Conservation (phyloP, 139 green algal genomes). For the Coelastrella sp. region DNA sequence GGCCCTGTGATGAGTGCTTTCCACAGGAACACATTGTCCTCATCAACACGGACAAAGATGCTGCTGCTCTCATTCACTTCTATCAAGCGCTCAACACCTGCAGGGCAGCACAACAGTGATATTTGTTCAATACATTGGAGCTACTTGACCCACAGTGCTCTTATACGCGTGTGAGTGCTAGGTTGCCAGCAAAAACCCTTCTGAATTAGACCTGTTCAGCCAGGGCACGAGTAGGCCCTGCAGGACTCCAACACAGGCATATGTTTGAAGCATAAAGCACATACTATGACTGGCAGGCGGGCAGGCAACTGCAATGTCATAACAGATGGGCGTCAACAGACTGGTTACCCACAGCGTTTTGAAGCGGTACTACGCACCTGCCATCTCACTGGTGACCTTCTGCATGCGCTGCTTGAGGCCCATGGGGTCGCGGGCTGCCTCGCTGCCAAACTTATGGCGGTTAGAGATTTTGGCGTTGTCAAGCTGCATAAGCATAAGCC, state of each 20-base stretch:
- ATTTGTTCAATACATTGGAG: too few relatives aligned
- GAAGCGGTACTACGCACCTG: not conserved
- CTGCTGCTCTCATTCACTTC: conserved; percentile 58
- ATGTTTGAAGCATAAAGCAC: too few relatives aligned
- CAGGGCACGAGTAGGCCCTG: too few relatives aligned
- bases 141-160: too few relatives aligned
- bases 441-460: conserved; percentile 50
- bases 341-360: too few relatives aligned
- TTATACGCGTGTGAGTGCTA: too few relatives aligned
- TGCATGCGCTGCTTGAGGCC: conserved; percentile 38
- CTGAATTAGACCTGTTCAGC: too few relatives aligned
- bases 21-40: conserved; percentile 75
- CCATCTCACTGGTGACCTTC: conserved; percentile 44
- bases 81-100: conserved; percentile 71
- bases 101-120: conserved; percentile 39
- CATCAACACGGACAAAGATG: conserved; percentile 78
- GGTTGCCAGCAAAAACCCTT: too few relatives aligned
- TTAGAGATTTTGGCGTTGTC: conserved; percentile 5
- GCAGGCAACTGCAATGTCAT: not conserved
- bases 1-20: conserved; percentile 78
- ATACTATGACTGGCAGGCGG: too few relatives aligned
- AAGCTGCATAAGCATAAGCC: conserved; percentile 2
- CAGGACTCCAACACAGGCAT: too few relatives aligned
- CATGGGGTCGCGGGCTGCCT: conserved; percentile 31
- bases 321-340: not conserved